Conservation (phyloP, 305 asterid species). For the Fraxinus floribunda region DNA sequence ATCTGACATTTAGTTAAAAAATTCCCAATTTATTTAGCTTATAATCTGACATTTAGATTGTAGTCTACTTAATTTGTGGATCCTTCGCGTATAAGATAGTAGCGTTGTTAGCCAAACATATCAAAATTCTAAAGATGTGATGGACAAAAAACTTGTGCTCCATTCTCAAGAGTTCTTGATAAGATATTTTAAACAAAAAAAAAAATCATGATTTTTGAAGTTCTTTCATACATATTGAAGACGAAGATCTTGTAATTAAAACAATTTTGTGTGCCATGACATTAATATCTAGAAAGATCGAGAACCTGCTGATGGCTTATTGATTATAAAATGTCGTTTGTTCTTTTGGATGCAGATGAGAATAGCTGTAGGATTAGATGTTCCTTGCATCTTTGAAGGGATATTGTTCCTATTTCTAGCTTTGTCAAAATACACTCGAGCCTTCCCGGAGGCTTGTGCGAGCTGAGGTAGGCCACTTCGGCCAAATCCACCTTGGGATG, state of each 20-base stretch:
- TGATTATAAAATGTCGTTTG: slow-evolving; percentile 7
- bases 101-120: background rate
- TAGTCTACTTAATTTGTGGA: background rate
- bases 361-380: background rate
- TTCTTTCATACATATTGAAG: background rate
- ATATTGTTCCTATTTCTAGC: background rate
- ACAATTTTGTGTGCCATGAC: slow-evolving; percentile 83
- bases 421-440: slow-evolving; percentile 4
- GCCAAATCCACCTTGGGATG: background rate
- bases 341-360: slow-evolving; percentile 11
- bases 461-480: background rate
- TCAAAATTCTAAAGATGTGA: background rate
- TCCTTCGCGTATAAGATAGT: background rate
- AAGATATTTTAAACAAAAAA: too few relatives aligned
- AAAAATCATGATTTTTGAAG: background rate
- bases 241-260: slow-evolving; percentile 8
- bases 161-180: background rate
- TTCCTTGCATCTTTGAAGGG: background rate
- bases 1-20: background rate
- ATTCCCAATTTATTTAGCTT: background rate
- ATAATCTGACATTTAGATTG: background rate
- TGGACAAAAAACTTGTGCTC: background rate
- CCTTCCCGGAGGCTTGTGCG: background rate
- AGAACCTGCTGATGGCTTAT: slow-evolving; percentile 76
- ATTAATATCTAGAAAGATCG: slow-evolving; percentile 70